Evolutionary conservation across 2,329 filamentous ascomycete genomes (phyloP), one percentile per base, ranked within the genome.

Genomic region (Xylaria sp.): DNA sequence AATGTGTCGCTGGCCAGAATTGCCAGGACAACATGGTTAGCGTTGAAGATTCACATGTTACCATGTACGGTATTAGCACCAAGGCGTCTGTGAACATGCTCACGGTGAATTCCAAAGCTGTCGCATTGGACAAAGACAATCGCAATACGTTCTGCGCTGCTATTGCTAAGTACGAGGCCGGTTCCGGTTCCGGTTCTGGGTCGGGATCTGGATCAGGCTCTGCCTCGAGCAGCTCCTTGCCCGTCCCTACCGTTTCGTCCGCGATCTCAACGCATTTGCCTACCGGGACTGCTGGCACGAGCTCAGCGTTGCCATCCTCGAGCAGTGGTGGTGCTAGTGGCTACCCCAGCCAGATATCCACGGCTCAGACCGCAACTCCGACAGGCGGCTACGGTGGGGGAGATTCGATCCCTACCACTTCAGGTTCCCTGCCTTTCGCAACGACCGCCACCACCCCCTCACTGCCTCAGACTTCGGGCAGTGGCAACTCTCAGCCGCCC

Each of bases 11-110:
- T 46, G 85, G 85, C 10, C 86, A 92, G 78, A 88, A 86, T 73
- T 96, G 93, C 83, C 93, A 95, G 81, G 85, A 90, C 67, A 91
- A 94, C 81, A 94, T 96, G 82, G 86, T 94, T 56, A 89, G 88
- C 73, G 83, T 95, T 43, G 90, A 94, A 79, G 86, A 87, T 77
- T 92, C 84, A 61, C 78, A 80, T 23, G 84, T 93, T 48, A 83
- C 89, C 73, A 79, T 94, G 46, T 92, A 88, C 71, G 92, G 88
- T 8, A 80, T 94, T 64, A 92, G 86, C 82, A 94, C 92, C 71
- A 94, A 94, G 84, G 91, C 91, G 3, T 86, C 89, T 25, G 83
- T 86, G 61, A 93, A 92, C 81, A 94, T 94, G 91, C 82, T 94
- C 68, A 90, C 86, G 0, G 78, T 91, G 20, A 83, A 91, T 73